A percentile compares a stretch with the other conserved stretches of the same genome.
These are phyloP conservation scores for Leccinum subrobustum DNA, from an alignment of 1,284 basidiomycete genomes.

Conservation along the genomic window DNA sequence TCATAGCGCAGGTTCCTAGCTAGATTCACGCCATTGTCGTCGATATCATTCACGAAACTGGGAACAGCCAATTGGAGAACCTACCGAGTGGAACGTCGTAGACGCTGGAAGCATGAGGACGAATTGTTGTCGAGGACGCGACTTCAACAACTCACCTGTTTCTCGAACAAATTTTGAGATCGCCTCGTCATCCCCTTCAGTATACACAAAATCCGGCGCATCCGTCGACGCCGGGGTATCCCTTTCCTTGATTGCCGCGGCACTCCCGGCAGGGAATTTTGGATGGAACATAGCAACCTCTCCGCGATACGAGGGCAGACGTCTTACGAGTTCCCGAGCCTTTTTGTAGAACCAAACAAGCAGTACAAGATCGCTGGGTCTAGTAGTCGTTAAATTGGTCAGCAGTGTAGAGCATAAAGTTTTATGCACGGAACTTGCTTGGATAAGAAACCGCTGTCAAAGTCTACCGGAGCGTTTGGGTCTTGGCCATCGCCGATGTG, in stretches of 20 bases:
- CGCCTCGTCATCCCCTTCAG: constrained; percentile 52
- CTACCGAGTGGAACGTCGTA: constrained; percentile 58
- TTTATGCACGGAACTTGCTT: neutral
- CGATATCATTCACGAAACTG: neutral
- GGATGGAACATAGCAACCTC: constrained; percentile 48
- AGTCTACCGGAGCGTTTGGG: constrained; percentile 17
- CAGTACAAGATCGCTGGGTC: neutral
- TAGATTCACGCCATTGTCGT: neutral
- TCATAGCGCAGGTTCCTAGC: constrained; percentile 31
- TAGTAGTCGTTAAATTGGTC: neutral
- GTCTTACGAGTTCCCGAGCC: constrained; percentile 47
- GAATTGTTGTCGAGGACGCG: neutral
- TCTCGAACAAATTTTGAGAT: constrained; percentile 44
- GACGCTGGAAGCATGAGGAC: constrained; percentile 30
- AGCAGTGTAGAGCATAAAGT: neutral
- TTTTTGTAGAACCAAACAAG: constrained; percentile 28
- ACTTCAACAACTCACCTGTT: constrained; percentile 22
- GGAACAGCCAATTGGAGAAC: constrained; percentile 7
- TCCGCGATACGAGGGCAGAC: constrained; percentile 54
- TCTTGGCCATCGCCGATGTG: constrained; percentile 25
- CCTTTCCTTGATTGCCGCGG: constrained; percentile 36
- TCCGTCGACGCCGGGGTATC: constrained; percentile 40
- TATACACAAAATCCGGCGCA: constrained; percentile 52
- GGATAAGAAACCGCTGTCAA: constrained; percentile 14
- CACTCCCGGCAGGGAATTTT: constrained; percentile 43